These are phyloP conservation scores for Heliosperma pusillum DNA, from an alignment of 148 eudicot genomes.

Conservation along the genomic window DNA sequence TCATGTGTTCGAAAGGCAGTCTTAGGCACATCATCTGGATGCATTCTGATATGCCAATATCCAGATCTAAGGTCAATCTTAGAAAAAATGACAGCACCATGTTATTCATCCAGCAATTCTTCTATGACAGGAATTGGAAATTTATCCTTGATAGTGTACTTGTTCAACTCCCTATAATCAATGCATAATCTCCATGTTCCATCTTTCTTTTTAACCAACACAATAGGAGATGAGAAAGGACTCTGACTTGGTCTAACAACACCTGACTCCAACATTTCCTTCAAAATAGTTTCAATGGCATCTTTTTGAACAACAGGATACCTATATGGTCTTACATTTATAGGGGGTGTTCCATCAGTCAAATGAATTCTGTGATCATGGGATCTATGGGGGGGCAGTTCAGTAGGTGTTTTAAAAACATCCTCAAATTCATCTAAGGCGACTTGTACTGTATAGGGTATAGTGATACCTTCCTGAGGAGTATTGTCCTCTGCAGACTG, in stretches of 20 bases:
- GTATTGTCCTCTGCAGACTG: not conserved
- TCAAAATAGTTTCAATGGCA: not conserved
- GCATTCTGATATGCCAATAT: not conserved
- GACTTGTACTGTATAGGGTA: too few species aligned
- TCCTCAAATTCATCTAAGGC: not conserved
- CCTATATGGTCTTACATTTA: not conserved
- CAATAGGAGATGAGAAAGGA: not conserved
- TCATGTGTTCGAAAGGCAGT: not conserved
- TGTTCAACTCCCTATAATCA: slow-evolving; percentile 4
- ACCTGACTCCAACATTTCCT: not conserved
- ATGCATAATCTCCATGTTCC: not conserved
- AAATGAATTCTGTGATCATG: not conserved
- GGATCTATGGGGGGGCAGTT: not conserved
- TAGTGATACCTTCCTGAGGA: not conserved
- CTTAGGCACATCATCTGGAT: not conserved
- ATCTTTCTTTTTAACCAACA: not conserved
- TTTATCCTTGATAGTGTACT: not conserved
- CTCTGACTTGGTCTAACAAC: not conserved
- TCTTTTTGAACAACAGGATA: not conserved
- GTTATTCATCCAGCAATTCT: not conserved
- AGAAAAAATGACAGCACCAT: not conserved
- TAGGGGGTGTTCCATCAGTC: not conserved
- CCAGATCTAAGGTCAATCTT: not conserved
- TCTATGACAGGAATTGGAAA: not conserved
- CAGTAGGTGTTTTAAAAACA: too few species aligned